Evolutionary conservation across 2,329 filamentous ascomycete genomes (phyloP), one percentile per base, ranked within the genome.

Genomic region (Dactylellina drechsleri): DNA sequence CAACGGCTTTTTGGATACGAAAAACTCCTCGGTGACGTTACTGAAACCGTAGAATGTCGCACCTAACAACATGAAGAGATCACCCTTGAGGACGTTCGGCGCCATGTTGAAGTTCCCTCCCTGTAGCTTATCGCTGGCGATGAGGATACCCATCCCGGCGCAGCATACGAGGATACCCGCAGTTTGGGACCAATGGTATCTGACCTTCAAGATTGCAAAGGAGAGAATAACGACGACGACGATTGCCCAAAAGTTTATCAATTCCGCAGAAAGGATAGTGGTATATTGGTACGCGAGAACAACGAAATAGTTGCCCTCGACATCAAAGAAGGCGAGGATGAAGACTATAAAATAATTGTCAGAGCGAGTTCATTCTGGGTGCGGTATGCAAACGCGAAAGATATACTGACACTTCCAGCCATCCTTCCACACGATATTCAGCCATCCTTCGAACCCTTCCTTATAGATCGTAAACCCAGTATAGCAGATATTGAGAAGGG

Each of bases 231-330:
- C 92, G 20, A 99, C 95, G 77, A 94, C 89, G 59, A 96, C 92
- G 78, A 99, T 98, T 79, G 93, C 92, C 94, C 94, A 98, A 84
- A 98, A 98, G 86, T 97, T 97, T 84, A 99, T 92, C 61, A 99
- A 87, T 85, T 98, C 93, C 15, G 93, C 93, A 18, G 91, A 95
- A 57, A 98, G 86, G 79, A 97, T 90, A 80, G 93, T 97, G 65
- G 94, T 97, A 85, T 96, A 89, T 41, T 91, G 87, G 84, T 98
- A 99, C 4, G 94, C 95, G 58, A 97, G 86, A 59, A 99, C 94
- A 80, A 93, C 93, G 81, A 98, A 98, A 85, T 97, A 99, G 84
- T 99, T 99, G 76, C 95, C 95, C 83, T 97, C 88, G 58, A 98
- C 94, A 81, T 99, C 95, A 79, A 95, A 87, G 82, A 98, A 97